These are phyloP conservation scores for Aristolochia contorta DNA, from an alignment of 164 flowering plant genomes.

Conservation along the genomic window DNA sequence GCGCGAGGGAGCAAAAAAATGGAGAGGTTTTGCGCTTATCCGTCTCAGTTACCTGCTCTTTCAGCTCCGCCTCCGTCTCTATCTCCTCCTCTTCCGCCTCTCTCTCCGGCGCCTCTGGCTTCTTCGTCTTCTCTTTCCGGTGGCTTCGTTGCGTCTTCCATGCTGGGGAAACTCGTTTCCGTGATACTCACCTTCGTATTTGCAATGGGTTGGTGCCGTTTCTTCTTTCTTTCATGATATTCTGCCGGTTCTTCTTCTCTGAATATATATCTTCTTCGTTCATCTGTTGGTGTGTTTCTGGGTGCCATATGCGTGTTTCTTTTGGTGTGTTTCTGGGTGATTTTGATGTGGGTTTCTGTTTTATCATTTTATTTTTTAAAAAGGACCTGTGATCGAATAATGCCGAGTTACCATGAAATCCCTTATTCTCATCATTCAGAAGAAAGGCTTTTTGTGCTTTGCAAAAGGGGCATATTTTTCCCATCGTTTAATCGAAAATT, in stretches of 20 bases:
- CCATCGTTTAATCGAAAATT: too few relatives aligned
- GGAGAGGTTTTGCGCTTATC: slow-evolving; percentile 44
- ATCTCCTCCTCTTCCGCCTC: slow-evolving; percentile 11
- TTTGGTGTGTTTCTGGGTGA: neutral
- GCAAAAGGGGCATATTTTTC: too few relatives aligned
- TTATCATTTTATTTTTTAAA: too few relatives aligned
- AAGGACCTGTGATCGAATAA: too few relatives aligned
- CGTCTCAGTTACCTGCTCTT: slow-evolving; percentile 21
- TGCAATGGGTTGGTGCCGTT: slow-evolving; percentile 50
- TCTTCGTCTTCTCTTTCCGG: slow-evolving; percentile 25
- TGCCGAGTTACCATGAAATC: too few relatives aligned
- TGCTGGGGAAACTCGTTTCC: slow-evolving; percentile 61
- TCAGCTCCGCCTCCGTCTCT: slow-evolving; percentile 3
- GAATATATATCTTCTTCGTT: neutral
- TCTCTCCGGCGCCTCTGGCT: slow-evolving; percentile 15
- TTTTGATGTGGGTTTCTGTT: neutral
- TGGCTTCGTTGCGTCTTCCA: slow-evolving; percentile 39
- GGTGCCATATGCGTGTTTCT: neutral
- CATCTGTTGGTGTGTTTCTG: neutral
- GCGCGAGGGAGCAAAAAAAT: slow-evolving; percentile 14
- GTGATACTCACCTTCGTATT: slow-evolving; percentile 77
- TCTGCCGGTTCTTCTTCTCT: too few relatives aligned
- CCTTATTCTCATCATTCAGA: too few relatives aligned
- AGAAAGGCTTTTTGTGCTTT: too few relatives aligned
- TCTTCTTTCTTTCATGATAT: too few relatives aligned